These are phyloP conservation scores for Daldinia childiae DNA, from an alignment of 495 filamentous ascomycete species.

Conservation along the genomic window DNA sequence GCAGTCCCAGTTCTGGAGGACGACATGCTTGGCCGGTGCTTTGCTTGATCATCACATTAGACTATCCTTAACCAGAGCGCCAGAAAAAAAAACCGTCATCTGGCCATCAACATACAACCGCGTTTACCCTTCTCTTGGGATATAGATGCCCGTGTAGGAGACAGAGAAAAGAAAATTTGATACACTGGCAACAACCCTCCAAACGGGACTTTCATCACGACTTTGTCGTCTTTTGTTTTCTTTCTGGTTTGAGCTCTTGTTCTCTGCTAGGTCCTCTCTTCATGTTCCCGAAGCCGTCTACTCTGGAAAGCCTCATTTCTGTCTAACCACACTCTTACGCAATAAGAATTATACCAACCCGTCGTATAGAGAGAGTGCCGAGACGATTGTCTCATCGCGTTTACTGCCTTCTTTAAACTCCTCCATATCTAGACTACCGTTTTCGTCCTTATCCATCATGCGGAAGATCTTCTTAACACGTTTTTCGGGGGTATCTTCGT, in stretches of 20 bases:
- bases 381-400: conserved; percentile 99
- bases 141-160: conserved; percentile 28
- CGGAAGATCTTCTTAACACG: conserved; percentile 97
- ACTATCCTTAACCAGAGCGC: conserved; percentile 34
- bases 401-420: conserved; percentile 99
- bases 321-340: conserved; percentile 4
- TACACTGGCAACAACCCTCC: conserved; percentile 19
- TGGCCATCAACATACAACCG: conserved; percentile 31
- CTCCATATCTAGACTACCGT: conserved; percentile 88
- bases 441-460: conserved; percentile 99
- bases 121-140: conserved; percentile 30
- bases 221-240: conserved; percentile 23
- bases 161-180: conserved; percentile 29
- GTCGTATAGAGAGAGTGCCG: conserved; percentile 94
- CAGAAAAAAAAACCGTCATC: neutral
- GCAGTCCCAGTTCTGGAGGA: conserved; percentile 10
- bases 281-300: conserved; percentile 16
- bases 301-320: conserved; percentile 26
- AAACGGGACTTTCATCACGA: conserved; percentile 24
- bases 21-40: conserved; percentile 16
- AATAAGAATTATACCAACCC: conserved; percentile 74
- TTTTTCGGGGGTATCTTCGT: conserved; percentile 99
- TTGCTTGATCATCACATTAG: conserved; percentile 37
- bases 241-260: conserved; percentile 22
- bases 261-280: conserved; percentile 10